Conservation (phyloP, 2,329 filamentous ascomycete genomes). For the Calonectria pauciramosa region DNA sequence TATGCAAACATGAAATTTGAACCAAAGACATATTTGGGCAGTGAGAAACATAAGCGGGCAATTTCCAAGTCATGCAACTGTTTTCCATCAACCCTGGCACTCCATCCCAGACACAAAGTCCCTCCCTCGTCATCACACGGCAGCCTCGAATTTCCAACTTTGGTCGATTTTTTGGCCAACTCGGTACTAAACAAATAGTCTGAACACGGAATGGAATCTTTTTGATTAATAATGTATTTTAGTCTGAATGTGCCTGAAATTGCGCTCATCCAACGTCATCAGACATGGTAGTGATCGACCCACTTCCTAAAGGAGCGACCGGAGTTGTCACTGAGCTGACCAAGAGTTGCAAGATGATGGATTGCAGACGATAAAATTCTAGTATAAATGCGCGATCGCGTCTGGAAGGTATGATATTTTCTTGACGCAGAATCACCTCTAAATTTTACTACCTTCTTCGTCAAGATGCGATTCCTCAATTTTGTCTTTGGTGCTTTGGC, state of each 20-base stretch:
- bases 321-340: not conserved
- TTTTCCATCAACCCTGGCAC: not conserved
- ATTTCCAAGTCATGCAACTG: not conserved
- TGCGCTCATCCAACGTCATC: not conserved
- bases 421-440: not conserved
- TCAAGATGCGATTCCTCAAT: conserved; percentile 17
- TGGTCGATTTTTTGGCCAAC: not conserved
- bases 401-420: not conserved
- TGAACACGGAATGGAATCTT: not conserved
- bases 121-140: not conserved
- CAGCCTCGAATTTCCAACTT: not conserved
- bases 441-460: not conserved
- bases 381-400: not conserved
- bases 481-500: conserved; percentile 17
- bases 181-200: not conserved
- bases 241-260: not conserved
- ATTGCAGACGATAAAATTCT: not conserved
- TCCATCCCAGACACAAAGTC: not conserved
- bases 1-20: not conserved
- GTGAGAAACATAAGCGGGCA: not conserved
- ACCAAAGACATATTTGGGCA: not conserved
- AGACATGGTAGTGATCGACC: not conserved
- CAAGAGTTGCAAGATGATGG: not conserved
- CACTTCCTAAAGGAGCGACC: not conserved
- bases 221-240: not conserved